These are phyloP conservation scores for Chalara sp. DNA, from an alignment of 2,329 filamentous ascomycete genomes.

Conservation along the genomic window DNA sequence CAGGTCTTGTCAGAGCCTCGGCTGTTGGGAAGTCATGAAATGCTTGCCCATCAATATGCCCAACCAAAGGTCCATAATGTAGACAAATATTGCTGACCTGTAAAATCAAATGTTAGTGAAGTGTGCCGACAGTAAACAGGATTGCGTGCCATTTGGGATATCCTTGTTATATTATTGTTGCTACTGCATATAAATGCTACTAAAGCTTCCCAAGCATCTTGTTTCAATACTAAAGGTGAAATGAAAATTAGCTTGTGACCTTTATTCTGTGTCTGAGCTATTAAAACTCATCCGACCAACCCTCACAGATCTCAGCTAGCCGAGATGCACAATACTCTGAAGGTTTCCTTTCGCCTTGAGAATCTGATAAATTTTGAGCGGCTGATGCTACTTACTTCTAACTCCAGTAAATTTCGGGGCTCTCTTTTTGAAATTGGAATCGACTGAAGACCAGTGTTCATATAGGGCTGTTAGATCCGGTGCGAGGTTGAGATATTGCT, in stretches of 20 bases:
- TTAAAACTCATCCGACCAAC: too few species aligned
- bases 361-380: too few species aligned
- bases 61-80: conserved; percentile 76
- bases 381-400: conserved; percentile 40
- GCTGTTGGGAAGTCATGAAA: conserved; percentile 88
- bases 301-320: too few species aligned
- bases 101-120: background rate
- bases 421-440: conserved; percentile 82
- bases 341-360: too few species aligned
- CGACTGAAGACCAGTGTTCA: conserved; percentile 75
- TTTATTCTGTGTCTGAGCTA: too few species aligned
- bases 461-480: conserved; percentile 75
- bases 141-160: conserved; percentile 76
- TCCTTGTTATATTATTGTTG: conserved; percentile 95
- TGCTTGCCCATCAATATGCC: conserved; percentile 57
- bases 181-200: conserved; percentile 96
- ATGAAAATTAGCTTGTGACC: too few species aligned
- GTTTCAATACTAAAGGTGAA: conserved; percentile 54
- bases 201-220: conserved; percentile 93
- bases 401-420: conserved; percentile 86
- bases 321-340: too few species aligned
- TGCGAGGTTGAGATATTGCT: conserved; percentile 80
- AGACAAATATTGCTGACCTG: conserved; percentile 79
- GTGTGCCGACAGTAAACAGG: background rate
- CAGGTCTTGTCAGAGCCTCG: conserved; percentile 59